Conservation (phyloP, 352 stramenopile genomes). For the Phytophthora boehmeriae region DNA sequence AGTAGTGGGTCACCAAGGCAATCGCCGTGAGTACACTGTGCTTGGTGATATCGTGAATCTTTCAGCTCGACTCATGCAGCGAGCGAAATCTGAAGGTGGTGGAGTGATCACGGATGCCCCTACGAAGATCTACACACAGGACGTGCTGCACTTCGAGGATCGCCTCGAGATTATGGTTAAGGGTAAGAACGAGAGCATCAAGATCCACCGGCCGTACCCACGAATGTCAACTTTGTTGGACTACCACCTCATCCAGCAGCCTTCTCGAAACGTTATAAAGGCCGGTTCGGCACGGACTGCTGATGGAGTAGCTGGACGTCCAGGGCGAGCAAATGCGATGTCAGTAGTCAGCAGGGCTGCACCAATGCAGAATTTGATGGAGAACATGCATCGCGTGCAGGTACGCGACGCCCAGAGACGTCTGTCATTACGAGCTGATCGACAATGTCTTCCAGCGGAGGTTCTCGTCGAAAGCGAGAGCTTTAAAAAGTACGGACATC, state of each 20-base stretch:
- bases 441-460: slow-evolving; percentile 42
- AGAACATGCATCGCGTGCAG: slow-evolving; percentile 88
- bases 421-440: slow-evolving; percentile 57
- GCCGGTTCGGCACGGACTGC: slow-evolving; percentile 7
- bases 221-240: slow-evolving; percentile 86
- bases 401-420: slow-evolving; percentile 78
- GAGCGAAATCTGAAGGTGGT: slow-evolving; percentile 81
- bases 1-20: slow-evolving; percentile 90
- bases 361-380: slow-evolving; percentile 80
- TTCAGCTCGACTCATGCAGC: slow-evolving; percentile 92
- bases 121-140: slow-evolving; percentile 84
- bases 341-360: slow-evolving; percentile 39
- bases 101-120: slow-evolving; percentile 89
- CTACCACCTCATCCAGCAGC: slow-evolving; percentile 51
- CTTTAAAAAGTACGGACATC: slow-evolving; percentile 56
- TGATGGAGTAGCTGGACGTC: slow-evolving; percentile 31
- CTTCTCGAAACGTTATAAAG: slow-evolving; percentile 13
- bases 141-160: slow-evolving; percentile 91
- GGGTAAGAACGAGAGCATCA: slow-evolving; percentile 92
- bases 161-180: slow-evolving; percentile 91
- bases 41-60: slow-evolving; percentile 95
- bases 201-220: slow-evolving; percentile 87
- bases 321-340: slow-evolving; percentile 24
- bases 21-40: slow-evolving; percentile 93
- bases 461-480: slow-evolving; percentile 72